Evolutionary conservation across 1,284 basidiomycete species (phyloP).

Genomic region (Trametes sp.): DNA sequence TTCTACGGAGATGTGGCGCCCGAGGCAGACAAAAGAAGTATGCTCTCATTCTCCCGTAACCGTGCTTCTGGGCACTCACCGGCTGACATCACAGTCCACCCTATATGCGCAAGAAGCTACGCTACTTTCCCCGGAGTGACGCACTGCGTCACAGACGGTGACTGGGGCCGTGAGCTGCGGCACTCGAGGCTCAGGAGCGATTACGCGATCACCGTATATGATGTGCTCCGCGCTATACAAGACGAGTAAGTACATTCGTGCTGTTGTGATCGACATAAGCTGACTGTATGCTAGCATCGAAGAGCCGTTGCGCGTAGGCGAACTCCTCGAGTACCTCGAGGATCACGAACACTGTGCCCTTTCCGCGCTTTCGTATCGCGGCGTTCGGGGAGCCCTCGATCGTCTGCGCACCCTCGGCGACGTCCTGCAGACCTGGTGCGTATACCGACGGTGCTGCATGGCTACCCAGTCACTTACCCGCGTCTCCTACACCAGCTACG

Average conservation of each 20-base stretch:
- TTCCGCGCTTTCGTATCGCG: background rate
- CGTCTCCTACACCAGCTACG: background rate
- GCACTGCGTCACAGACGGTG: background rate
- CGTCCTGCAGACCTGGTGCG: background rate
- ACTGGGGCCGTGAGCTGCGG: conserved; percentile 1
- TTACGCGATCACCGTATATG: conserved; percentile 3
- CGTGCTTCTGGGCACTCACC: background rate
- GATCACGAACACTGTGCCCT: conserved; percentile 2
- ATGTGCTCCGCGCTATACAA: background rate
- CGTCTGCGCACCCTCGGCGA: background rate
- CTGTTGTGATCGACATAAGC: background rate
- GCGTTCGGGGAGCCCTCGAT: background rate
- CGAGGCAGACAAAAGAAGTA: background rate
- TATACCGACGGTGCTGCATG: background rate
- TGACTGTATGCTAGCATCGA: background rate
- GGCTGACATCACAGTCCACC: background rate
- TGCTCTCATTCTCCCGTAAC: background rate
- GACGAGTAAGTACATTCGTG: background rate
- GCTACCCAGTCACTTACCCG: background rate
- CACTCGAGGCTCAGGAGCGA: background rate
- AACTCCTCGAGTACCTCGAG: background rate
- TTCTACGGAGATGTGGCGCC: background rate
- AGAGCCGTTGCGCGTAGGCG: conserved; percentile 1
- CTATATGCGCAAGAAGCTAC: conserved; percentile 1
- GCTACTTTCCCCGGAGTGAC: conserved; percentile 1